Percentiles rank a stretch among this genome's conserved stretches.
phyloP scores from a whole-genome alignment of 148 eudicot genomes.

The Rhododendron ovatum region DNA sequence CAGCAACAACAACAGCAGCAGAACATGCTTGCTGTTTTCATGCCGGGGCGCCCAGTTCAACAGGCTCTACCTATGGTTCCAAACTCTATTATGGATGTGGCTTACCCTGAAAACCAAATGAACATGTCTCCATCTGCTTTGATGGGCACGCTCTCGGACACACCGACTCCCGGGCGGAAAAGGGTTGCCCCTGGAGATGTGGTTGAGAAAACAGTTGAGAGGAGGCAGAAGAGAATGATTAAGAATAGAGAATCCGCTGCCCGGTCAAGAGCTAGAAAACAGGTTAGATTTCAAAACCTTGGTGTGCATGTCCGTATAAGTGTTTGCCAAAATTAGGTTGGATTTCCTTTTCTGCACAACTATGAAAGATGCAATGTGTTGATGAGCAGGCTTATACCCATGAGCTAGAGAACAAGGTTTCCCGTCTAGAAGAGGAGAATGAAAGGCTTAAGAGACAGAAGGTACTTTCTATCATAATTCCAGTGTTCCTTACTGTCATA shows the following conservation, averaged over 20 bases:
- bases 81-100: slow-evolving; percentile 44
- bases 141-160: slow-evolving; percentile 70
- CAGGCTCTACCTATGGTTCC: slow-evolving; percentile 45
- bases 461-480: slow-evolving; percentile 33
- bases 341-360: not conserved
- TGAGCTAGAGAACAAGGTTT: slow-evolving; percentile 90
- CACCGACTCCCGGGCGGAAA: slow-evolving; percentile 71
- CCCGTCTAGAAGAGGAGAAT: slow-evolving; percentile 89
- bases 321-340: not conserved
- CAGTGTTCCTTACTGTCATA: not conserved
- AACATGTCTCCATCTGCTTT: slow-evolving; percentile 55
- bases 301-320: not conserved
- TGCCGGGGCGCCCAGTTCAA: slow-evolving; percentile 61
- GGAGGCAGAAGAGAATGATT: slow-evolving; percentile 97
- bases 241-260: slow-evolving; percentile 98
- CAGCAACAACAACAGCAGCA: slow-evolving; percentile 51
- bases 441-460: slow-evolving; percentile 68
- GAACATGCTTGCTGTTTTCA: slow-evolving; percentile 46
- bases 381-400: slow-evolving; percentile 82
- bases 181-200: slow-evolving; percentile 64
- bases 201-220: slow-evolving; percentile 83
- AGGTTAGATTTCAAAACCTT: slow-evolving; percentile 38
- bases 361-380: slow-evolving; percentile 8
- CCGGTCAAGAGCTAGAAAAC: slow-evolving; percentile 93
- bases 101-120: slow-evolving; percentile 52